Percentiles rank a stretch among this genome's conserved stretches.
Conservation (phyloP, 2,329 filamentous ascomycete genomes). For the Ustulina deusta region DNA sequence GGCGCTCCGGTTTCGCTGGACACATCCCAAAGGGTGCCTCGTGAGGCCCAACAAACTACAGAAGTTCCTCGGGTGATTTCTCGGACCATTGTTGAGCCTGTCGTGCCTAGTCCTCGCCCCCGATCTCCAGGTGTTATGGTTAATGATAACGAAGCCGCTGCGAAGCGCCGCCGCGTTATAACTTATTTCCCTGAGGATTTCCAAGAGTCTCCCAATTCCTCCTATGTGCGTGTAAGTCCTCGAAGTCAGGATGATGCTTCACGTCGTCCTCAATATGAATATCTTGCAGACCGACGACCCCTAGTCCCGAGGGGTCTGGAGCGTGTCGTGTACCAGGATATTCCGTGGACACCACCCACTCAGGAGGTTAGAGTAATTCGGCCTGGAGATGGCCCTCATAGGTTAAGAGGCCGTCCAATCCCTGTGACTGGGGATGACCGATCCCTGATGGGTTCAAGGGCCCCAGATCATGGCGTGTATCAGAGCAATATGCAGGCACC, state of each 20-base stretch:
- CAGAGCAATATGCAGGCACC: conserved; percentile 15
- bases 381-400: conserved; percentile 36
- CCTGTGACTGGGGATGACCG: conserved; percentile 33
- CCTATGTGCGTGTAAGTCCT: conserved; percentile 43
- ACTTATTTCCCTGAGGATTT: conserved; percentile 43
- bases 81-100: conserved; percentile 41
- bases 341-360: conserved; percentile 34
- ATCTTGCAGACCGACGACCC: conserved; percentile 36
- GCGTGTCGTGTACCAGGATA: conserved; percentile 34
- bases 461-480: conserved; percentile 27
- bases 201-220: conserved; percentile 37
- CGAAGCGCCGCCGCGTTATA: conserved; percentile 44
- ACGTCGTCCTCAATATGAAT: conserved; percentile 37
- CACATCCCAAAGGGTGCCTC: conserved; percentile 35
- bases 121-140: conserved; percentile 39
- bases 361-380: conserved; percentile 38
- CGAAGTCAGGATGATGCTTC: conserved; percentile 39
- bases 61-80: conserved; percentile 43
- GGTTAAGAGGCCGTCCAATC: conserved; percentile 38
- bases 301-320: conserved; percentile 21
- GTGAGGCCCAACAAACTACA: conserved; percentile 40
- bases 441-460: conserved; percentile 28
- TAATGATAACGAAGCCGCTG: conserved; percentile 40
- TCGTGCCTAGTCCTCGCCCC: conserved; percentile 34
- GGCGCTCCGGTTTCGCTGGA: conserved; percentile 31